Conservation (phyloP, 2,329 filamentous ascomycete species). For the Periconia digitata region DNA sequence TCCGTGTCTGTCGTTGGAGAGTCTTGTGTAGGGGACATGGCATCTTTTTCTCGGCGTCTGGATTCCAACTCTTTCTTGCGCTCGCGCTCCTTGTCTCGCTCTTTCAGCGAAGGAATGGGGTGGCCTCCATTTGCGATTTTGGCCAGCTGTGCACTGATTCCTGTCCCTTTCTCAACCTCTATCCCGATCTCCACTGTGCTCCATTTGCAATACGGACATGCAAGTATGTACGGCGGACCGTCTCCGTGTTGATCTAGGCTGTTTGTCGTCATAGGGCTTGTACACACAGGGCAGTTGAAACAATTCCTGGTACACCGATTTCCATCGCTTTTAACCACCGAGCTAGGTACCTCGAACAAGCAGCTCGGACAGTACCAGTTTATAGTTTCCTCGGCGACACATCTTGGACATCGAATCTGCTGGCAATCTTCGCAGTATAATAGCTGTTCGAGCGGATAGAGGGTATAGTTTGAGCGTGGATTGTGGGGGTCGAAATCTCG, state of each 20-base stretch:
- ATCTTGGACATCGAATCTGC: constrained; percentile 90
- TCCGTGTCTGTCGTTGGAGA: constrained; percentile 11
- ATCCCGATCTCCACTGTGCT: constrained; percentile 86
- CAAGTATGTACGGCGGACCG: constrained; percentile 70
- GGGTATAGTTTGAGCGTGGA: constrained; percentile 82
- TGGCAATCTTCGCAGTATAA: constrained; percentile 98
- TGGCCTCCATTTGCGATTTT: constrained; percentile 61
- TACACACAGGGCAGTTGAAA: constrained; percentile 91
- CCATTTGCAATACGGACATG: constrained; percentile 93
- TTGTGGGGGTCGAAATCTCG: constrained; percentile 83
- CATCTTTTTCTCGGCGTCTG: constrained; percentile 19
- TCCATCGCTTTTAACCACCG: constrained; percentile 86
- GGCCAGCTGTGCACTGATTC: constrained; percentile 78
- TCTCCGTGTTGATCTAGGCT: constrained; percentile 59
- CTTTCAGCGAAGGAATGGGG: constrained; percentile 43
- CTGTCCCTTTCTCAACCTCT: constrained; percentile 84
- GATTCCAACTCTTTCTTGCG: constrained; percentile 34
- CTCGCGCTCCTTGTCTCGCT: constrained; percentile 43
- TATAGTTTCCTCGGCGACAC: constrained; percentile 88
- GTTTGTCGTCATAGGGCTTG: constrained; percentile 75
- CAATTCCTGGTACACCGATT: constrained; percentile 95
- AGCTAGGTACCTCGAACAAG: constrained; percentile 93
- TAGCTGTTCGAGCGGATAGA: constrained; percentile 90
- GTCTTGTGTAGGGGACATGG: constrained; percentile 22
- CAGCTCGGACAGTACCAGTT: constrained; percentile 96